Percentiles rank a stretch among this genome's conserved stretches.
Conservation (phyloP, 2,329 filamentous ascomycete species). For the Lomentospora prolificans region DNA sequence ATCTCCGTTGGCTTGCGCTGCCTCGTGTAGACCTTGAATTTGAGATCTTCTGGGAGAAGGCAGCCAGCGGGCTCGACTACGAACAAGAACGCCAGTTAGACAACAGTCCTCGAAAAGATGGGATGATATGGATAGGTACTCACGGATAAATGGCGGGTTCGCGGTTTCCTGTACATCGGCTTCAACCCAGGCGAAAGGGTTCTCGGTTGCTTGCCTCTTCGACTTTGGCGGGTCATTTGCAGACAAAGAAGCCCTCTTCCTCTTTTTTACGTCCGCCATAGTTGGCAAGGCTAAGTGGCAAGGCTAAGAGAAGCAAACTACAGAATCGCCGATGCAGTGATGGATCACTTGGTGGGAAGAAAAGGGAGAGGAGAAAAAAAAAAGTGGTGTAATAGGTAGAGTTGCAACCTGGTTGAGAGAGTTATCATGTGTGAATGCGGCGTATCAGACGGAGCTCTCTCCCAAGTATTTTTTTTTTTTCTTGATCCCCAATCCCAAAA, state of each 20-base stretch:
- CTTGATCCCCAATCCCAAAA: too few species aligned
- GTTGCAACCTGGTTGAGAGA: too few species aligned
- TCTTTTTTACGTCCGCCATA: constrained; percentile 7
- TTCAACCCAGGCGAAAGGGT: constrained; percentile 3
- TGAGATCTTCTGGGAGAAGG: constrained; percentile 6
- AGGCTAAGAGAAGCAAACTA: too few species aligned
- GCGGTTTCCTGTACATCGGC: neutral
- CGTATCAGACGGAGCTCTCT: too few species aligned
- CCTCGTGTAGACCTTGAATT: constrained; percentile 6
- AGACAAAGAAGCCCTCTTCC: constrained; percentile 1
- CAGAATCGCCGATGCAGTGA: too few species aligned
- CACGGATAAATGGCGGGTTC: constrained; percentile 8
- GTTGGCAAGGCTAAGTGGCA: neutral
- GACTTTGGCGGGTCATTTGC: neutral
- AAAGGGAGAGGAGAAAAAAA: too few species aligned
- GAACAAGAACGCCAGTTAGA: neutral
- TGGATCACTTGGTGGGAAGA: too few species aligned
- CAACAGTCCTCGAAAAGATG: neutral
- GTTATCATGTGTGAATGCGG: too few species aligned
- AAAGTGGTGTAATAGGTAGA: too few species aligned
- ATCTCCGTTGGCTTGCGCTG: neutral
- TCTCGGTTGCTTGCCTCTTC: constrained; percentile 4
- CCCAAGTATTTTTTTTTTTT: too few species aligned
- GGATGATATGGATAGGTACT: neutral
- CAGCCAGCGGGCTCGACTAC: constrained; percentile 8